A percentile compares a stretch with the other conserved stretches of the same genome.
Conservation (phyloP, 768 basidiomycete genomes). For the Calocybe indica region DNA sequence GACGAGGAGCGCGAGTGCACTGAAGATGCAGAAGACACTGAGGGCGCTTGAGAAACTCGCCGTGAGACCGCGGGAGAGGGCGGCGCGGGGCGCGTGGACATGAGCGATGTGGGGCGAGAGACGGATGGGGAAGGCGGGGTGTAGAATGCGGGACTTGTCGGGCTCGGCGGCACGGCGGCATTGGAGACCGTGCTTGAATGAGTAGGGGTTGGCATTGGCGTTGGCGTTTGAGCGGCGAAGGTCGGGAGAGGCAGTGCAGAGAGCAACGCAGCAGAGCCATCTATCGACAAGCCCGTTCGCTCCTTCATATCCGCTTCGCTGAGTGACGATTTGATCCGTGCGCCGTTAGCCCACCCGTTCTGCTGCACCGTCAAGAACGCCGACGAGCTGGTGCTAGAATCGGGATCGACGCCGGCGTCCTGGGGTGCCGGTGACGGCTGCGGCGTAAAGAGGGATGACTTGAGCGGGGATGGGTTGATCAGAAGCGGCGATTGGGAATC, state of each 20-base stretch:
- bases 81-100: slow-evolving; percentile 53
- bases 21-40: slow-evolving; percentile 27
- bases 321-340: too few relatives aligned
- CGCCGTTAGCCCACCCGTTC: too few relatives aligned
- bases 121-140: slow-evolving; percentile 9
- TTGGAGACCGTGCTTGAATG: too few relatives aligned
- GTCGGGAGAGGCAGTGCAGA: slow-evolving; percentile 5
- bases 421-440: slow-evolving; percentile 8
- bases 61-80: slow-evolving; percentile 52
- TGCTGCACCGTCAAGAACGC: too few relatives aligned
- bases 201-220: neutral
- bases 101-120: slow-evolving; percentile 17
- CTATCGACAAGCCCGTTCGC: too few relatives aligned
- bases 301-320: too few relatives aligned
- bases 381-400: too few relatives aligned
- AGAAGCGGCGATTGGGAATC: slow-evolving; percentile 23
- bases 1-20: slow-evolving; percentile 22
- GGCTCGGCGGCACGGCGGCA: too few relatives aligned
- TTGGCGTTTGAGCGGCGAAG: neutral
- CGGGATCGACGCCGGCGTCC: too few relatives aligned
- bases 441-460: slow-evolving; percentile 7
- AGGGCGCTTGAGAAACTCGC: slow-evolving; percentile 22
- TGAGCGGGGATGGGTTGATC: slow-evolving; percentile 15
- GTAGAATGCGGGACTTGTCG: neutral
- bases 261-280: too few relatives aligned